Base-by-base conservation (phyloP, 495 filamentous ascomycete genomes). In the Barbatosphaeria neglecta region DNA sequence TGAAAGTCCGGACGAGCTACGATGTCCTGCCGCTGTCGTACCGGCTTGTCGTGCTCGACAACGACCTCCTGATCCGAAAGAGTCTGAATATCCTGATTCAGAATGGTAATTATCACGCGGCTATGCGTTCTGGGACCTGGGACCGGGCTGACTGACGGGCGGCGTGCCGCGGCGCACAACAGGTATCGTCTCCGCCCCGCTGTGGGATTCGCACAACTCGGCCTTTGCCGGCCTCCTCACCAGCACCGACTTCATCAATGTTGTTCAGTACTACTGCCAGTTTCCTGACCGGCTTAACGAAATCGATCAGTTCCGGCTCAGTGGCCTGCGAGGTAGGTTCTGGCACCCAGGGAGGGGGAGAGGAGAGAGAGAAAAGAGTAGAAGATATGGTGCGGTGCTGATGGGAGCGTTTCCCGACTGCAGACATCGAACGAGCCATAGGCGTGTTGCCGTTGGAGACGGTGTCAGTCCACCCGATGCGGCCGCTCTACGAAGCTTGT, bases 261-360 rank as follows among this genome's bases (percentile, higher is more conserved):
- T 99, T 46, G 93, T 99, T 44, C 93, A 97, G 66, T 99, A 97
- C 64, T 97, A 97, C 70, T 97, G 92, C 81, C 90, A 97, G 67
- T 94, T 90, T 55, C 93, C 93, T 15, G 86, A 90, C 38, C 82
- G 87, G 11, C 74, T 99, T 45, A 79, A 81, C 46, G 76, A 89
- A 58, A 83, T 97, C 58, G 92, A 97, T 58, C 84, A 95, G 59
- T 97, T 99, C 66, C 86, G 87, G 27, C 69, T 99, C 42, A 89
- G 86, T 69, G 95, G 86, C 58, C 79, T 99, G 43, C 76, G 90
- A 75, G 89, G 90, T 95, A 70, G 44, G 66, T 56, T 25, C 15
- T 4, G 6, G 42, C 24, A 45, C 40, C 40, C n/a, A 44, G 17
- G n/a, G 20, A 22, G 28, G 25, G 50, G 50, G 49, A 35, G 28